These are phyloP conservation scores for Xylariaceae sp. DNA, from an alignment of 2,329 filamentous ascomycete genomes.

Conservation along the genomic window DNA sequence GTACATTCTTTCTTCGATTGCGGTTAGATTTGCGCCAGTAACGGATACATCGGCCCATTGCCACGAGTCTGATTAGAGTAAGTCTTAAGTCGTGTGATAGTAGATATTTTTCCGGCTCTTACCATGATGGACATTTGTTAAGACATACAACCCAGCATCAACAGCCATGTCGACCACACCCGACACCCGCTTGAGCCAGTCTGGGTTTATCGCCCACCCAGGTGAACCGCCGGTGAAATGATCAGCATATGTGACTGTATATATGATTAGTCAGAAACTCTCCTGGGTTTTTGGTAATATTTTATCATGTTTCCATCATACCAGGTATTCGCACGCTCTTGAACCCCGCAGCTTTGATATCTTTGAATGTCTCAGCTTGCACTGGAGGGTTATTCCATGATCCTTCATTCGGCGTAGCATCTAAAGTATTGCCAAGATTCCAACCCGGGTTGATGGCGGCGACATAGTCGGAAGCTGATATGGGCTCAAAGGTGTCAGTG, in stretches of 20 bases:
- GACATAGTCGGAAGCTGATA: slow-evolving; percentile 55
- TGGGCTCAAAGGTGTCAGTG: slow-evolving; percentile 50
- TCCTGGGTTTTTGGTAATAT: neutral
- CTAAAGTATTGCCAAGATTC: slow-evolving; percentile 67
- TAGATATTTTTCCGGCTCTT: neutral
- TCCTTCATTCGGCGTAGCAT: slow-evolving; percentile 61
- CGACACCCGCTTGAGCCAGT: slow-evolving; percentile 63
- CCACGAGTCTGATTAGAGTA: slow-evolving; percentile 54
- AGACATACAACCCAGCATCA: slow-evolving; percentile 55
- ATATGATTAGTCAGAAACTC: neutral
- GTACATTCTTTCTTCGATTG: slow-evolving; percentile 63
- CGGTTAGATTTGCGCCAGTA: slow-evolving; percentile 53
- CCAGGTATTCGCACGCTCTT: slow-evolving; percentile 63
- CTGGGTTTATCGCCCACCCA: slow-evolving; percentile 59
- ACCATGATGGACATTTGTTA: slow-evolving; percentile 65
- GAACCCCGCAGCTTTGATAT: slow-evolving; percentile 60
- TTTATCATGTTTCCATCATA: slow-evolving; percentile 25
- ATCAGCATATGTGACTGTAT: slow-evolving; percentile 61
- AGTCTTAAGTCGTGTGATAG: neutral
- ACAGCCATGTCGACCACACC: slow-evolving; percentile 64
- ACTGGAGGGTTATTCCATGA: slow-evolving; percentile 65
- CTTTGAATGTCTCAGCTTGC: slow-evolving; percentile 55
- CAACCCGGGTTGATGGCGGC: slow-evolving; percentile 61
- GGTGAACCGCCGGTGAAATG: slow-evolving; percentile 60
- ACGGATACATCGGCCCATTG: slow-evolving; percentile 62